Percentiles rank a stretch among this genome's conserved stretches.
phyloP scores from a whole-genome alignment of 805 yeast genomes.

The Candida jianshihensis region DNA sequence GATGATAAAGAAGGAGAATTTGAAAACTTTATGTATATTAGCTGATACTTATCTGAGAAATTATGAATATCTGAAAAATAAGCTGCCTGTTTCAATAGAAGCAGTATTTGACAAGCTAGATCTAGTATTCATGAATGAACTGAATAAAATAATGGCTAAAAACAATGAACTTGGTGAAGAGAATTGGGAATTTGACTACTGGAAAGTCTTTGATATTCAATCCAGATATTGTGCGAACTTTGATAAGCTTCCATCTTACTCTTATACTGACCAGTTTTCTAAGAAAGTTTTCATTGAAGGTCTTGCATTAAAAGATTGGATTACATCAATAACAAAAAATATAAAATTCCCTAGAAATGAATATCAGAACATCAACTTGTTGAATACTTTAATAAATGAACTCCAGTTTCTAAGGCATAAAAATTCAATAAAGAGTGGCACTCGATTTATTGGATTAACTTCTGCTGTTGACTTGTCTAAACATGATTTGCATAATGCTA shows the following conservation, averaged over 20 bases:
- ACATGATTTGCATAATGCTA: constrained; percentile 43
- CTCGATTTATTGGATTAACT: no score
- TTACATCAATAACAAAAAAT: not conserved
- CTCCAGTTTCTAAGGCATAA: constrained; percentile 19
- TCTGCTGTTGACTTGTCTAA: constrained; percentile 30
- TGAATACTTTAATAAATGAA: constrained; percentile 18
- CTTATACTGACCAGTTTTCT: constrained; percentile 22
- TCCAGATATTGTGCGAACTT: constrained; percentile 35
- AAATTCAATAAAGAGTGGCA: no score
- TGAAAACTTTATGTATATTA: constrained; percentile 6
- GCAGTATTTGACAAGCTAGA: constrained; percentile 4
- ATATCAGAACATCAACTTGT: not conserved
- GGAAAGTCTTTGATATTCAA: constrained; percentile 43
- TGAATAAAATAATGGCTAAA: not conserved
- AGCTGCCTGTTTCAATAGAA: constrained; percentile 8
- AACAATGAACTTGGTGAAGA: no score
- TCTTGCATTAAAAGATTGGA: constrained; percentile 2
- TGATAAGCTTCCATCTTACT: constrained; percentile 35
- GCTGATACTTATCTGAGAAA: constrained; percentile 7
- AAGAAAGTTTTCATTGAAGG: constrained; percentile 3
- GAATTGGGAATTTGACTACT: constrained; percentile 24
- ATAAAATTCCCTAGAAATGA: constrained; percentile 8
- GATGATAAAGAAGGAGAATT: not conserved
- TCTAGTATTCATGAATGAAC: not conserved
- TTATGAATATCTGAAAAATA: constrained; percentile 2